phyloP scores from a whole-genome alignment of 352 stramenopile species.

The Phytophthora sojae region DNA sequence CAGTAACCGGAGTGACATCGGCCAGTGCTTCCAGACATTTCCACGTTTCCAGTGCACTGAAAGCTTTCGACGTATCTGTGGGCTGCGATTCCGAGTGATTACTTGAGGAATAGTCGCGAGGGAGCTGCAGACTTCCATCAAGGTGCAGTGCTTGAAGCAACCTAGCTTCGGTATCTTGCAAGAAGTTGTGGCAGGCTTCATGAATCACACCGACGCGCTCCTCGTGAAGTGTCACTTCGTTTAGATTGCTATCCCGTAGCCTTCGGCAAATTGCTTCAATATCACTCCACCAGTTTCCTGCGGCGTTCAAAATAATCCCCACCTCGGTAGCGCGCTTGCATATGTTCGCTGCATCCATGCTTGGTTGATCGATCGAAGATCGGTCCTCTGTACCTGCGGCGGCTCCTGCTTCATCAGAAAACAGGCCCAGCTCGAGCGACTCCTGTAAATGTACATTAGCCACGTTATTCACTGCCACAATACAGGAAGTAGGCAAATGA shows the following conservation, averaged over 20 bases:
- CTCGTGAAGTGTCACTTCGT: slow-evolving; percentile 12
- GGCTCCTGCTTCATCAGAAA: not conserved
- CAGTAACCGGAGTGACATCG: slow-evolving; percentile 35
- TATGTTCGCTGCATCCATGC: slow-evolving; percentile 2
- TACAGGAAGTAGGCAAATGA: not conserved
- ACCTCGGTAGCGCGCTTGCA: slow-evolving; percentile 26
- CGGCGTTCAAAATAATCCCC: slow-evolving; percentile 43
- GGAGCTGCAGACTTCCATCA: slow-evolving; percentile 45
- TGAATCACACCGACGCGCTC: slow-evolving; percentile 55
- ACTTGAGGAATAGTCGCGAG: not conserved
- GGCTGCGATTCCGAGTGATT: not conserved
- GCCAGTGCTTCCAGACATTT: slow-evolving; percentile 68
- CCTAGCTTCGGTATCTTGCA: slow-evolving; percentile 33
- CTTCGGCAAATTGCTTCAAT: slow-evolving; percentile 50
- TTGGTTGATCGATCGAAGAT: not conserved
- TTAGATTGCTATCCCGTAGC: slow-evolving; percentile 41
- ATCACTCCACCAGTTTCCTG: slow-evolving; percentile 82
- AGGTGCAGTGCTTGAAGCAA: slow-evolving; percentile 53
- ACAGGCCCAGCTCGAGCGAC: slow-evolving; percentile 24
- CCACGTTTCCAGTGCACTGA: slow-evolving; percentile 71
- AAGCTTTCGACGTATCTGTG: slow-evolving; percentile 30
- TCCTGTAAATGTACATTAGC: slow-evolving; percentile 21
- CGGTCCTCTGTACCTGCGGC: not conserved
- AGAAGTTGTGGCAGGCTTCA: slow-evolving; percentile 51
- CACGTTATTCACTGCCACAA: not conserved